Evolutionary conservation across 2,329 filamentous ascomycete species (phyloP).

Genomic region (Lasiodiplodia hormozganensis): DNA sequence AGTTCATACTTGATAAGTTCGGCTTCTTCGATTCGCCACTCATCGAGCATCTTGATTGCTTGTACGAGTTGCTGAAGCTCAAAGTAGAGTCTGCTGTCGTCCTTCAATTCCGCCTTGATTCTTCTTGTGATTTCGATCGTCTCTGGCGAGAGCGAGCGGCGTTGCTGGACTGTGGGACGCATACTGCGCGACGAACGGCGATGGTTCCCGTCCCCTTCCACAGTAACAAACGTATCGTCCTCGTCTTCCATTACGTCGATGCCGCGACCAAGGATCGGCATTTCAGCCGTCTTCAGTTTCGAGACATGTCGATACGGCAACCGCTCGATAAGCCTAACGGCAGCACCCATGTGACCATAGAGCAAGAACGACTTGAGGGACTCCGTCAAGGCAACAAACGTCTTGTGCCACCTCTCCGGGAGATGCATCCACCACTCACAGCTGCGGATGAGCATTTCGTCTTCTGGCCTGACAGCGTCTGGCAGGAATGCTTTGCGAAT

Average conservation of each 20-base stretch:
- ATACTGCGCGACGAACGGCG: conserved; percentile 18
- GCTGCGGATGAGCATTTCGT: conserved; percentile 27
- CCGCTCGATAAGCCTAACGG: conserved; percentile 59
- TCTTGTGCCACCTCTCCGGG: conserved; percentile 25
- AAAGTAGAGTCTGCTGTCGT: conserved; percentile 46
- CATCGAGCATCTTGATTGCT: conserved; percentile 50
- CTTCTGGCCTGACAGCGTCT: conserved; percentile 18
- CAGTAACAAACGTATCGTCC: not conserved
- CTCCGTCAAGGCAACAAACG: conserved; percentile 69
- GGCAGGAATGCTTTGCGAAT: conserved; percentile 73
- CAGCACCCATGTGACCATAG: conserved; percentile 60
- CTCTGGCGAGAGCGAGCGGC: conserved; percentile 24
- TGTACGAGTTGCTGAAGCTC: conserved; percentile 53
- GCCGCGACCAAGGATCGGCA: conserved; percentile 45
- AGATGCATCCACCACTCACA: conserved; percentile 48
- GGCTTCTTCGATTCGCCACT: conserved; percentile 53
- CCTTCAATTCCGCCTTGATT: conserved; percentile 32
- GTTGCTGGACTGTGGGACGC: conserved; percentile 19
- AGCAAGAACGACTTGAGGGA: conserved; percentile 83
- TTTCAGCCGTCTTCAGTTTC: conserved; percentile 47
- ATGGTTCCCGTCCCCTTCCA: not conserved
- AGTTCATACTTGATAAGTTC: conserved; percentile 42
- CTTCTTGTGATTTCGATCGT: conserved; percentile 33
- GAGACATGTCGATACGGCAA: conserved; percentile 58
- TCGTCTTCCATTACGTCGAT: conserved; percentile 40